phyloP scores from a whole-genome alignment of 2,329 filamentous ascomycete species.

The Didymella arachidicola region DNA sequence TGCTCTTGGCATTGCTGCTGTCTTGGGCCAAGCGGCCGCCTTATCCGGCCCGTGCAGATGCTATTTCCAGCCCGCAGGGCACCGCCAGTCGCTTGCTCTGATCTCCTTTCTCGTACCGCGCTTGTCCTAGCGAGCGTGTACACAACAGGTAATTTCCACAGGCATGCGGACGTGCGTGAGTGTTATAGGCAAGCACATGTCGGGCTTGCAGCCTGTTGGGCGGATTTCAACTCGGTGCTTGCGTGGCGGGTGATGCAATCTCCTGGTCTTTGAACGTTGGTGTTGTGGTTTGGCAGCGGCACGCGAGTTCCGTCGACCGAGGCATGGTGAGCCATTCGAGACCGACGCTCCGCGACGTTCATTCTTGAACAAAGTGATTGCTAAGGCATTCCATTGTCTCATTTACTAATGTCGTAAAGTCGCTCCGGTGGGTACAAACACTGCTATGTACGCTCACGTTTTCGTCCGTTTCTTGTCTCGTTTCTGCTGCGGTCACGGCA shows the following conservation, averaged over 20 bases:
- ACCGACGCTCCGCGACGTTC: background rate
- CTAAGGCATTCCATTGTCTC: background rate
- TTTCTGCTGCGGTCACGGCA: background rate
- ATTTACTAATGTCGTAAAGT: background rate
- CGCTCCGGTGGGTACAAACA: background rate
- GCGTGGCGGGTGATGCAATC: background rate
- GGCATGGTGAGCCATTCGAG: background rate
- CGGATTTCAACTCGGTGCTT: background rate
- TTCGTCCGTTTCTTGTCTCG: background rate
- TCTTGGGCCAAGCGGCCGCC: background rate
- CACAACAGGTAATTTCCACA: constrained; percentile 2
- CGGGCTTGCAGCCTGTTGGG: background rate
- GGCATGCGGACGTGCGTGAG: background rate
- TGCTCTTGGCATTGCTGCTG: constrained; percentile 12
- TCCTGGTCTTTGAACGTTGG: background rate
- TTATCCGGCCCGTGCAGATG: constrained; percentile 17
- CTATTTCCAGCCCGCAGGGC: constrained; percentile 14
- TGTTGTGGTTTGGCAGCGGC: constrained; percentile 8
- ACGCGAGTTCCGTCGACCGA: constrained; percentile 14
- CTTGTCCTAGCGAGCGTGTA: constrained; percentile 2
- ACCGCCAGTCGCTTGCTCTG: background rate
- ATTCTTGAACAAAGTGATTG: background rate
- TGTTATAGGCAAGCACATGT: background rate
- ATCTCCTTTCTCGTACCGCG: constrained; percentile 15
- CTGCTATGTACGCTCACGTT: background rate